Evolutionary conservation across 2,329 filamentous ascomycete species (phyloP).

Genomic region (Epicoccum nigrum): DNA sequence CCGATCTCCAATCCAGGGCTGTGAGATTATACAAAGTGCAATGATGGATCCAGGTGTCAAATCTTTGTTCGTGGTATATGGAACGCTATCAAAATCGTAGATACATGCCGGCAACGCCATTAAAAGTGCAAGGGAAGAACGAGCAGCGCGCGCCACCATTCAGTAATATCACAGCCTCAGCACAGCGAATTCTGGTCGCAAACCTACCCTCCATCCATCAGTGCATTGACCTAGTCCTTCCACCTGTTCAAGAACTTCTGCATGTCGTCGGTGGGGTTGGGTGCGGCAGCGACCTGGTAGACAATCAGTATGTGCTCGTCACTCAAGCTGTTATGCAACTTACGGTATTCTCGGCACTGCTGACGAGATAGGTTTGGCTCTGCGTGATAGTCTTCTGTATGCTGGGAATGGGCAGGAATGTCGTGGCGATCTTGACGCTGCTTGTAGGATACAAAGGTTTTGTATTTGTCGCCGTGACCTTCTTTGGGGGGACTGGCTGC

Average conservation of each 20-base stretch:
- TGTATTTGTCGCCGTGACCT: conserved; percentile 60
- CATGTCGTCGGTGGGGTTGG: conserved; percentile 60
- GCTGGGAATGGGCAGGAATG: conserved; percentile 53
- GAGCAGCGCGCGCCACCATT: background rate
- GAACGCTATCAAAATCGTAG: conserved; percentile 14
- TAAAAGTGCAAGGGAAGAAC: background rate
- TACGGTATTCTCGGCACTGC: conserved; percentile 65
- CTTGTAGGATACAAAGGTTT: conserved; percentile 63
- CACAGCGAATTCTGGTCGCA: background rate
- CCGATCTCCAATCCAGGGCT: too few relatives aligned
- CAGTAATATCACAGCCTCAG: background rate
- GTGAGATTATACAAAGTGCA: too few relatives aligned
- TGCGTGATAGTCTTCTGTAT: conserved; percentile 60
- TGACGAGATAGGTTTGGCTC: conserved; percentile 57
- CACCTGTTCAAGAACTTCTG: conserved; percentile 63
- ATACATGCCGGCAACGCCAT: conserved; percentile 4
- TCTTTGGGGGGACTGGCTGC: conserved; percentile 64
- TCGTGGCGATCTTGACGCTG: conserved; percentile 58
- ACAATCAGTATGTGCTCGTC: conserved; percentile 21
- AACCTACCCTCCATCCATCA: background rate
- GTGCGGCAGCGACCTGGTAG: conserved; percentile 60
- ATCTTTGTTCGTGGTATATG: conserved; percentile 3
- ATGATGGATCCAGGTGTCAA: background rate
- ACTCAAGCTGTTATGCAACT: conserved; percentile 33
- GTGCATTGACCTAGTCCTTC: conserved; percentile 56